Percentiles rank a stretch among this genome's conserved stretches.
Conservation (phyloP, 78 protist genomes). For the Tieghemostelium lacteum region DNA sequence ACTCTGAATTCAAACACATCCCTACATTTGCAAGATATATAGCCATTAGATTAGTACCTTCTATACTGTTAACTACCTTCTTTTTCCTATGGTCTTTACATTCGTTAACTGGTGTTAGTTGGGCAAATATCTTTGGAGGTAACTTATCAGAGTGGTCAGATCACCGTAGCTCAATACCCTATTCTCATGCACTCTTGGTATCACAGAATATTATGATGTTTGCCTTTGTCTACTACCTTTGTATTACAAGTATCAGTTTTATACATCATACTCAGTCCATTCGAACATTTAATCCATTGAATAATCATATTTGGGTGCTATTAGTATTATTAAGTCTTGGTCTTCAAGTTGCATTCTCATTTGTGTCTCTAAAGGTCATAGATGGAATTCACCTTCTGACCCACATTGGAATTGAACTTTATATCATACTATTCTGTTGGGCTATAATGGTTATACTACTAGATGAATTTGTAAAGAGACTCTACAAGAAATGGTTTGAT, state of each 20-base stretch:
- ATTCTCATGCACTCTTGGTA: conserved; percentile 32
- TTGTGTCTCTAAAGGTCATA: conserved; percentile 40
- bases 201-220: conserved; percentile 81
- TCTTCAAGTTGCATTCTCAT: conserved; percentile 47
- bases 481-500: conserved; percentile 72
- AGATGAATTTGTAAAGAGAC: conserved; percentile 66
- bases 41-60: conserved; percentile 67
- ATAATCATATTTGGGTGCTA: conserved; percentile 18
- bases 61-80: conserved; percentile 21
- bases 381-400: conserved; percentile 49
- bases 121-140: conserved; percentile 78
- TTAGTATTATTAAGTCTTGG: conserved; percentile 8
- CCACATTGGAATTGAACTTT: conserved; percentile 27
- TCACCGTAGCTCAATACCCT: background rate
- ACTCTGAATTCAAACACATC: conserved; percentile 57
- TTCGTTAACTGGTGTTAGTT: conserved; percentile 46
- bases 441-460: conserved; percentile 40
- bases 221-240: conserved; percentile 70
- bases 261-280: conserved; percentile 70
- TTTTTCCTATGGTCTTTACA: conserved; percentile 72
- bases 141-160: conserved; percentile 12
- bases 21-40: conserved; percentile 64
- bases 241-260: conserved; percentile 57
- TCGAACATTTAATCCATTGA: conserved; percentile 27
- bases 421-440: conserved; percentile 67